Base-by-base conservation (phyloP, 1,284 basidiomycete species). In the Cystobasidiaceae sp. region DNA sequence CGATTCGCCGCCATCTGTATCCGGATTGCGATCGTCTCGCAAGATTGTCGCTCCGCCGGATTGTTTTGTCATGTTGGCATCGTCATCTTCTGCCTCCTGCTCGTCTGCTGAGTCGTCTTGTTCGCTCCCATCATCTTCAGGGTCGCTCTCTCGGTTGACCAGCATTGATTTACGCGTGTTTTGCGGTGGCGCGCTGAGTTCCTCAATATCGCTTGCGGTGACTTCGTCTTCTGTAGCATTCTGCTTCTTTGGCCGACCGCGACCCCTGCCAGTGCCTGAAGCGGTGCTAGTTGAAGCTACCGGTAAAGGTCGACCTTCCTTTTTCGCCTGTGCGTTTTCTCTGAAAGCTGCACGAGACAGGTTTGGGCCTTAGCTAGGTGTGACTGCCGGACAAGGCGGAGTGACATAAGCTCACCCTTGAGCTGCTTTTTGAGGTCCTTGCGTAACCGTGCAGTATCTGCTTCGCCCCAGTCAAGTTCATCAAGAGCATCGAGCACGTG, bases 401-500 rank as follows among this genome's bases (percentile, higher is more conserved):
- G 19, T 15, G 15, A 4, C 39, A 19, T 41, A 41, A 19, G 21
- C 34, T 7, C 43, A 62, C 60, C 60, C 37, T 49, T 39, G 4
- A 62, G 25, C 21, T 62, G 60, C 39, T 49, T 52, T 23, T 62
- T 62, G 8, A 62, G 25, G 54, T 62, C 49, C 34, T 62, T 62
- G 17, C 50, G 43, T 32, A 62, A 25, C 21, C 28, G 37, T 30
- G 25, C 50, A 23, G 49, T 62, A 45, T 62, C 60, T 7, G 49
- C 60, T 45, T 64, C 61, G 23, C 61, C 61, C 61, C 61, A 64
- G 51, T 64, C 61, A 6, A 64, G 52, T 44, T 55, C 61, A 17
- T 34, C 50, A 5, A 64, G 30, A 25, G 61, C 61, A 13, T 49
- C 61, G 23, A 64, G 28, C 2, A 64, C 52, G 32, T 64, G 51